phyloP scores from a whole-genome alignment of 495 filamentous ascomycete genomes.

The Oidiodendron maius region DNA sequence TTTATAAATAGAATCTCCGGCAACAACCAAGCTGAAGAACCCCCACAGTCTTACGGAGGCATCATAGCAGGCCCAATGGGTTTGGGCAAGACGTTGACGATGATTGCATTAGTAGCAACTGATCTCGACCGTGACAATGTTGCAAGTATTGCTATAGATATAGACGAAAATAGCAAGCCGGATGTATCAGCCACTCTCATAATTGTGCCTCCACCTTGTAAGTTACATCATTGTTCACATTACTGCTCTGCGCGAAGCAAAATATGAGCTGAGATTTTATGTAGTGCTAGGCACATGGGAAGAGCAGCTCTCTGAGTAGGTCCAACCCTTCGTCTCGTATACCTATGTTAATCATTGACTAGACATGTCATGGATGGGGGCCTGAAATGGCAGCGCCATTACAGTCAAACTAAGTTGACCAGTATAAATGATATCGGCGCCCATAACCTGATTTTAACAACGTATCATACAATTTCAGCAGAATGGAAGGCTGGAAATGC shows the following conservation, averaged over 20 bases:
- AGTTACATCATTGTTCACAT: slow-evolving; percentile 1
- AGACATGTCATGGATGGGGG: slow-evolving; percentile 24
- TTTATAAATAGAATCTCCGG: slow-evolving; percentile 68
- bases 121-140: not conserved
- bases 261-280: not conserved
- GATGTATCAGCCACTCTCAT: slow-evolving; percentile 24
- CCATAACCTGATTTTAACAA: slow-evolving; percentile 29
- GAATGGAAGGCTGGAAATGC: slow-evolving; percentile 24
- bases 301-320: slow-evolving; percentile 24
- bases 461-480: slow-evolving; percentile 32
- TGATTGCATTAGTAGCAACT: slow-evolving; percentile 26
- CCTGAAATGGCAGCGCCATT: slow-evolving; percentile 25
- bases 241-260: too few relatives aligned
- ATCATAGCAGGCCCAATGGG: slow-evolving; percentile 96
- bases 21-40: slow-evolving; percentile 50
- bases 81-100: slow-evolving; percentile 83
- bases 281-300: slow-evolving; percentile 32
- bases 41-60: slow-evolving; percentile 65
- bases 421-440: slow-evolving; percentile 7
- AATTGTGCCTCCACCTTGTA: slow-evolving; percentile 32
- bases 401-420: slow-evolving; percentile 24
- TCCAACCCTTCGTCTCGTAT: not conserved
- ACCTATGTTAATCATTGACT: not conserved
- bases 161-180: not conserved
- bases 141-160: not conserved